phyloP scores from a whole-genome alignment of 192 early-diverging fungal genomes.

The Pecoramyces ruminantium region DNA sequence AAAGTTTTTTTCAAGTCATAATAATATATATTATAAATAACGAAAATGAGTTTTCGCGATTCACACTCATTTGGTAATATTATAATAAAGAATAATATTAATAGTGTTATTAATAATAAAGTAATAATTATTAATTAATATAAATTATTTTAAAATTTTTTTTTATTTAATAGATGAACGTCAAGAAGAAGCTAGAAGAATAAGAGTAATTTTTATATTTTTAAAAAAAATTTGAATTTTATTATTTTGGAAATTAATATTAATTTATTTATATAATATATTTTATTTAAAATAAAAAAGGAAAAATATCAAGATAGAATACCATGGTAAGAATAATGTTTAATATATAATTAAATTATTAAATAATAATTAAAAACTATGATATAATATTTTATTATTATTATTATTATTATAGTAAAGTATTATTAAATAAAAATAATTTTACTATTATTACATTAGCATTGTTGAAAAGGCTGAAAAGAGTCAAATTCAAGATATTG shows the following conservation, averaged over 20 bases:
- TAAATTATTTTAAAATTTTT: neutral
- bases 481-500: constrained; percentile 86
- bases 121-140: neutral
- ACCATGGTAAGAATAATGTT: neutral
- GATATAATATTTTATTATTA: too few species aligned
- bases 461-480: constrained; percentile 96
- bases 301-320: neutral
- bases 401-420: too few species aligned
- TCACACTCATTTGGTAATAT: neutral
- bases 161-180: neutral
- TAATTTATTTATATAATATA: too few species aligned
- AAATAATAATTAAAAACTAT: too few species aligned
- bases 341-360: too few species aligned
- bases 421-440: too few species aligned
- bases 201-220: neutral
- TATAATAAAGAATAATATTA: too few species aligned
- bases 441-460: constrained; percentile 8
- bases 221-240: too few species aligned
- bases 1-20: too few species aligned
- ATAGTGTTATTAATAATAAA: neutral
- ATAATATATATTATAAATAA: neutral
- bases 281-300: neutral
- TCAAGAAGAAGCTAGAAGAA: neutral
- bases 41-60: neutral
- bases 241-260: too few species aligned